Conservation (phyloP, 2,329 filamentous ascomycete species). For the Drechslerella dactyloides region DNA sequence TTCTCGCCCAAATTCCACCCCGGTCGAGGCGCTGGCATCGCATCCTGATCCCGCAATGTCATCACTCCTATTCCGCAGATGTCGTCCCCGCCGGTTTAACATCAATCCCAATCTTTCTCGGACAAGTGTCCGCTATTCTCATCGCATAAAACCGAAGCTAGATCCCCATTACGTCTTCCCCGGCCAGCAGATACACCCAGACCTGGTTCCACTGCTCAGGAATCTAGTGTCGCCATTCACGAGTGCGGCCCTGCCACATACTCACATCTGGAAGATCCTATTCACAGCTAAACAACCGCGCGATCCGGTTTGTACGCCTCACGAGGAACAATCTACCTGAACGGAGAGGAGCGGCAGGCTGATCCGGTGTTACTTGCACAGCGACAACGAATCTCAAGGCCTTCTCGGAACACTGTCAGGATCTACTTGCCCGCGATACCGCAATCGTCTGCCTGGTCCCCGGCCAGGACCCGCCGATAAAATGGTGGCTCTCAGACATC, state of each 20-base stretch:
- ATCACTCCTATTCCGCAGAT: conserved; percentile 8
- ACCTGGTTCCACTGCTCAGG: conserved; percentile 28
- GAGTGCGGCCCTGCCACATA: not conserved
- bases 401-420: conserved; percentile 29
- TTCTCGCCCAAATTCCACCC: not conserved
- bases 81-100: conserved; percentile 15
- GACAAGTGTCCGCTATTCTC: not conserved
- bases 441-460: conserved; percentile 31
- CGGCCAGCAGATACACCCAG: conserved; percentile 24
- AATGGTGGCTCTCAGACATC: conserved; percentile 38
- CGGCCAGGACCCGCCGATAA: conserved; percentile 8
- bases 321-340: not conserved
- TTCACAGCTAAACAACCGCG: conserved; percentile 31
- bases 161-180: conserved; percentile 25
- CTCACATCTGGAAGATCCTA: conserved; percentile 37
- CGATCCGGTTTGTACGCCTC: conserved; percentile 47
- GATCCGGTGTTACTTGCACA: not conserved
- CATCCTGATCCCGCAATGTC: conserved; percentile 17
- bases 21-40: conserved; percentile 2
- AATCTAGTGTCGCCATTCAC: not conserved
- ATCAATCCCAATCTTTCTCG: not conserved
- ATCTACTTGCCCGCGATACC: conserved; percentile 30
- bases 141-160: not conserved
- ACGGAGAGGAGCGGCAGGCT: not conserved
- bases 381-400: conserved; percentile 45